Evolutionary conservation across 352 stramenopile species (phyloP), one percentile per base, ranked within the genome.

Genomic region (Phytophthora idaei): DNA sequence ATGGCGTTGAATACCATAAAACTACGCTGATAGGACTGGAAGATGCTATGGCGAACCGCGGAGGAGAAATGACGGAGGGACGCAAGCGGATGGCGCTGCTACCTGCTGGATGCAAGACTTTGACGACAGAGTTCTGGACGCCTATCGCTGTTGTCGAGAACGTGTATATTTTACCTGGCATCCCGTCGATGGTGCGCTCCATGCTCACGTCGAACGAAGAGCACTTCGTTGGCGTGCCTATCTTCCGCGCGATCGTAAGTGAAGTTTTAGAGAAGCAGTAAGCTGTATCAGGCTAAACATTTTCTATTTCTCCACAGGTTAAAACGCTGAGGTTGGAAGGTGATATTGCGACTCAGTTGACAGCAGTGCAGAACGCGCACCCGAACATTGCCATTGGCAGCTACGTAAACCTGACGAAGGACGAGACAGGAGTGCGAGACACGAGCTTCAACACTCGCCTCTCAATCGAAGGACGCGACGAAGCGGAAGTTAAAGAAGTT

Each of bases 131-230:
- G 14, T 81, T 73, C 48, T 94, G 87, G 88, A 86, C 90, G 11
- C 88, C 88, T 0, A 84, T 96, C 27, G 86, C 85, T 8, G 73
- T 89, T 8, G 71, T 94, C 21, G 61, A 93, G 51, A 96, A 96
- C 57, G 85, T 96, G 25, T 94, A 94, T 66, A 82, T 96, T 39
- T 71, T 96, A 5, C 88, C 88, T 1, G 88, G 88, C 4, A 94
- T 96, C 42, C 88, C 88, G 44, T 85, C 77, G 7, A 86, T 94
- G 73, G 81, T 96, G 55, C 77, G 84, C 41, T 81, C 89, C 32
- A 96, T 96, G 86, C 82, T 96, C 54, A 84, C 83, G 21, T 76
- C 71, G 31, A 93, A 93, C 51, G 82, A 93, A 66, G 76, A 87
- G 34, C 83, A 92, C 29, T 96, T 96, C 34, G 61, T 85, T 28